Base-by-base conservation (phyloP, 768 basidiomycete species). In the Lentinus tigrinus region DNA sequence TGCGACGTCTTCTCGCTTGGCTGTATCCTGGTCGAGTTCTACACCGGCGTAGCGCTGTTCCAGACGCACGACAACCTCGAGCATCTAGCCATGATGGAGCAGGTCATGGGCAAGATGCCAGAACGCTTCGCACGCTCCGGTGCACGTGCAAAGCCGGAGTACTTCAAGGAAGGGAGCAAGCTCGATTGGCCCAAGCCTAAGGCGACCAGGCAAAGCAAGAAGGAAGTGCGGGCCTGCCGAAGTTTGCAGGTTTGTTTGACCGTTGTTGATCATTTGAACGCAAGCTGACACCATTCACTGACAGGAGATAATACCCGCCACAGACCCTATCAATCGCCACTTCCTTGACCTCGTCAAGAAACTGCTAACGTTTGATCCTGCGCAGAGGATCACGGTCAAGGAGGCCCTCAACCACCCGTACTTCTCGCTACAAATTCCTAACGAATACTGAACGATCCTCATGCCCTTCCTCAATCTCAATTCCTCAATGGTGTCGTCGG, bases 71-170 rank as follows among this genome's bases (percentile, higher is more conserved):
- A 98, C 74, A 98, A 99, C 71, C 83, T 98, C 9, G 97, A 99
- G 72, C 97, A 99, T 74, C 85, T 99, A 14, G 97, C 96, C 39
- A 99, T 99, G 97, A 99, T 99, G 97, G 95, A 98, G 72, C 88
- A 91, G 72, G 97, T 98, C 38, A 98, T 98, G 91, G 96, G 96
- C 57, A 92, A 91, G 77, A 95, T 98, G 89, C 93, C 95, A 0
- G 87, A 90, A 50, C 85, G 88, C 5, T 93, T 96, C 69, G 84
- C 85, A 38, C 81, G 88, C 42, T 79, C 81, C 43, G 89, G 88
- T 17, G 84, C 87, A 9, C 81, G 89, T 47, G 84, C 86, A 49
- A 95, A 95, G 67, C 86, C 93, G 8, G 95, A 98, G 69, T 97
- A 91, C 73, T 98, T 99, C 80, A 93, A 91, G 70, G 89, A 91